Evolutionary conservation across 805 yeast genomes (phyloP).

Genomic region (Spathaspora arborariae): DNA sequence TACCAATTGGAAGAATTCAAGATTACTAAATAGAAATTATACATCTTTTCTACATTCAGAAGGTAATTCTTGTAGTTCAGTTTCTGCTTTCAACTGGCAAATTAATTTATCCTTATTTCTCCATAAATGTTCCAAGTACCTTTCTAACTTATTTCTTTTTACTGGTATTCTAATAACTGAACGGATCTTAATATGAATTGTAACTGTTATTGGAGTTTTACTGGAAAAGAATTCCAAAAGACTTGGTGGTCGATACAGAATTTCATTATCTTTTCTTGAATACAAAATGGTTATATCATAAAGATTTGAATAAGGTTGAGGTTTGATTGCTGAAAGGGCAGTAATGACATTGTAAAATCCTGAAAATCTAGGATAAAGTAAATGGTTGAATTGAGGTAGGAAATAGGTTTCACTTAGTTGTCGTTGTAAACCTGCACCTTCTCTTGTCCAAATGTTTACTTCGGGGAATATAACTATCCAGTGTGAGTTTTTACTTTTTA

Average conservation of each 20-base stretch:
- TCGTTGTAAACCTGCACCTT: conserved; percentile 46
- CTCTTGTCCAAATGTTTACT: conserved; percentile 63
- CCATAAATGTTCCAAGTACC: conserved; percentile 79
- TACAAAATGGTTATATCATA: conserved; percentile 58
- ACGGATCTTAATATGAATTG: conserved; percentile 47
- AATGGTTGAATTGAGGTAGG: conserved; percentile 55
- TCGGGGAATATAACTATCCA: conserved; percentile 84
- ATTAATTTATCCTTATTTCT: conserved; percentile 53
- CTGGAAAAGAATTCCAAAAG: conserved; percentile 25
- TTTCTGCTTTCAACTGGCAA: conserved; percentile 18
- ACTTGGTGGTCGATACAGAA: conserved; percentile 20
- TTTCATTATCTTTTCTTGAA: conserved; percentile 4
- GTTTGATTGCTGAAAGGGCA: conserved; percentile 29
- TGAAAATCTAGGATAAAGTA: conserved; percentile 76
- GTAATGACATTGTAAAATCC: conserved; percentile 49
- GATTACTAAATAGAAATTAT: conserved; percentile 15
- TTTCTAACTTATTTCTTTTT: conserved; percentile 56
- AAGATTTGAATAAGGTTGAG: conserved; percentile 39
- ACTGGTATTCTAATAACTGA: conserved; percentile 45
- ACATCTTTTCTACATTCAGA: not conserved
- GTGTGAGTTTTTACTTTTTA: conserved; percentile 38
- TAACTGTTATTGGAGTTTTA: conserved; percentile 29
- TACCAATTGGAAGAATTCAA: conserved; percentile 39
- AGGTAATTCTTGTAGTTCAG: not conserved
- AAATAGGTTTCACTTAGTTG: conserved; percentile 53